phyloP scores from a whole-genome alignment of 2,329 filamentous ascomycete species.

The Beauveria medogensis region DNA sequence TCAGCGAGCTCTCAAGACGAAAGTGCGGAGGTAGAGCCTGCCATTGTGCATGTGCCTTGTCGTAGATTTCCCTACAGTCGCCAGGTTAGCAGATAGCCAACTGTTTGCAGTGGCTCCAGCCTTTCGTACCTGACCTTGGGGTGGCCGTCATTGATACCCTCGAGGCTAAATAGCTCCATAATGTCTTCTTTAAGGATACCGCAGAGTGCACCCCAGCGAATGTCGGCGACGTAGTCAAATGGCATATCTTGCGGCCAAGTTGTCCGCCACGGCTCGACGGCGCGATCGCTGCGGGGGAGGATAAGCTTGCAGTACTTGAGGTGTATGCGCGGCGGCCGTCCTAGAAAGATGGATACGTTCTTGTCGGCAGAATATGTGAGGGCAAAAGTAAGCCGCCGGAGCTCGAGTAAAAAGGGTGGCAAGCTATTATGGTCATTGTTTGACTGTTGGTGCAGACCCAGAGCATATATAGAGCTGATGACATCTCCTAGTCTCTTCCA shows the following conservation, averaged over 20 bases:
- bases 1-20: constrained; percentile 9
- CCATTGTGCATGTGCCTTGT: constrained; percentile 7
- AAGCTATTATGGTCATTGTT: constrained; percentile 14
- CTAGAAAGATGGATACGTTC: constrained; percentile 40
- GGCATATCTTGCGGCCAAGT: constrained; percentile 8
- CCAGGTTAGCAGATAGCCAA: not conserved
- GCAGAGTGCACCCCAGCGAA: constrained; percentile 9
- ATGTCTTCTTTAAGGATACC: constrained; percentile 11
- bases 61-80: not conserved
- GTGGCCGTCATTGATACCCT: not conserved
- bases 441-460: constrained; percentile 36
- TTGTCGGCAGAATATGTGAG: constrained; percentile 38
- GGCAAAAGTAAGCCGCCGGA: constrained; percentile 32
- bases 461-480: constrained; percentile 35
- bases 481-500: constrained; percentile 40
- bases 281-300: constrained; percentile 8
- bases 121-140: constrained; percentile 7
- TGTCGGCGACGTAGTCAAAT: constrained; percentile 12
- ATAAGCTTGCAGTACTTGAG: constrained; percentile 32
- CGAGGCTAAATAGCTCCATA: constrained; percentile 5
- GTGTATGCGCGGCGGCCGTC: constrained; percentile 38
- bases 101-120: not conserved
- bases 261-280: not conserved
- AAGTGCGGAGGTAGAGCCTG: constrained; percentile 6
- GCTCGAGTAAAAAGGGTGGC: constrained; percentile 31